Base-by-base conservation (phyloP, 305 asterid species). In the Rubia tinctorum region DNA sequence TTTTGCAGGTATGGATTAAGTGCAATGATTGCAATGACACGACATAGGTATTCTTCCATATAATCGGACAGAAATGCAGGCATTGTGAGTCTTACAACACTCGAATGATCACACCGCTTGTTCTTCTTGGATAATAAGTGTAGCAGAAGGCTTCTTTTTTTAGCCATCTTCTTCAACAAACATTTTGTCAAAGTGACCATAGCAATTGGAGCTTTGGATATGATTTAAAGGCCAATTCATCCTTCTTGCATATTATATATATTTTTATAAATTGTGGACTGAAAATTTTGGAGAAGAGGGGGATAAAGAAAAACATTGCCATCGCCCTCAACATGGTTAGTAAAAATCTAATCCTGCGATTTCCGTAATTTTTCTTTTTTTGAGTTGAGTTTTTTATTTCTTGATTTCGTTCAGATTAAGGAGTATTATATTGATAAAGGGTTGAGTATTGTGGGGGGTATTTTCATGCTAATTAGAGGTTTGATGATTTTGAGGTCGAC, bases 1-100 rank as follows among this genome's bases (percentile, higher is more conserved):
- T 71, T 67, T 73, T 68, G 63, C 89, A 91, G 98, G 95, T 90
- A 43, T 95, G 99, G 98, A 89, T 95, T 78, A 82, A 92, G 10
- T 95, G 99, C 77, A 92, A 95, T 15, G 99, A 95, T 83, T 95
- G 99, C 86, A 89, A 90, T 23, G 96, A 89, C 73, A 89, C 99
- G 0, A 92, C 96, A 1, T 97, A 95, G 77, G 97, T 92, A 5
- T 88, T 80, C 81, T 95, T 90, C 89, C 97, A 95, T 74, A 85
- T 95, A 68, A 84, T 95, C 17, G 98, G 98, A 49, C 96, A 90
- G 81, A 95, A 92, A 77, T 92, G 99, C 86, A 81, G 90, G 80
- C 98, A 95, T 73, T 95, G 97, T 68, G 83, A 80, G 68, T 95
- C 99, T 13, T 95, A 92, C 73, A 95, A 95, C 55, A 95, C 99